Evolutionary conservation across 2,329 filamentous ascomycete genomes (phyloP), one percentile per base, ranked within the genome.

Genomic region (Aspergillus sp.): DNA sequence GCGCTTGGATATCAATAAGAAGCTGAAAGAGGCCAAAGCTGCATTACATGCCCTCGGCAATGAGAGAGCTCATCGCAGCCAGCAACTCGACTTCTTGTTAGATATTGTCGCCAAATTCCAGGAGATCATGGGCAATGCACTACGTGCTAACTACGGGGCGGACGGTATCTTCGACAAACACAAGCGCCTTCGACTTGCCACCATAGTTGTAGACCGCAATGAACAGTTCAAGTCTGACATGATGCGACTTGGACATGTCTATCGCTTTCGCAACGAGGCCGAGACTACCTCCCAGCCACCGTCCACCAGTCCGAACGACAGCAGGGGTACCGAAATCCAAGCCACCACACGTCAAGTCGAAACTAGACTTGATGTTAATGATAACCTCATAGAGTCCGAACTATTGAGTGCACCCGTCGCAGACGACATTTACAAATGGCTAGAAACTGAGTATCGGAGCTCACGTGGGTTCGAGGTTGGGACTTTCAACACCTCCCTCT

Each of bases 401-500:
- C 6, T 7, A 9, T 17, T 45, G 0, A 23, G 23, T 12, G 35
- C 52, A n/a, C 53, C 43, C 14, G 27, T 40, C 6, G 14, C 14
- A 6, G 39, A 47, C 15, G 53, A 57, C 23, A 82, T 86, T 47
- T 68, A 81, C 53, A 44, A 67, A 0, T 81, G 79, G 69, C 81
- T 86, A 14, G 66, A 72, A 19, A 41, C 68, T 0, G 64, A 77
- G 0, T 82, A 85, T 60, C 61, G 62, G 0, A 63, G 68, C 0
- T 83, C 77, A 0, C 80, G 82, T 0, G 84, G 82, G 0, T 81
- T 82, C 15, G 82, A 86, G 51, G 59, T 87, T 0, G 84, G 84
- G 0, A 85, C 74, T 1, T 77, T 79, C 60, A 71, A 72, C 40
- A 39, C 66, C 0, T 64, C 69, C 1, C 51, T 76, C 3, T 52